Conservation (phyloP, 176 grass and related monocot species). For the Musa itinerans region DNA sequence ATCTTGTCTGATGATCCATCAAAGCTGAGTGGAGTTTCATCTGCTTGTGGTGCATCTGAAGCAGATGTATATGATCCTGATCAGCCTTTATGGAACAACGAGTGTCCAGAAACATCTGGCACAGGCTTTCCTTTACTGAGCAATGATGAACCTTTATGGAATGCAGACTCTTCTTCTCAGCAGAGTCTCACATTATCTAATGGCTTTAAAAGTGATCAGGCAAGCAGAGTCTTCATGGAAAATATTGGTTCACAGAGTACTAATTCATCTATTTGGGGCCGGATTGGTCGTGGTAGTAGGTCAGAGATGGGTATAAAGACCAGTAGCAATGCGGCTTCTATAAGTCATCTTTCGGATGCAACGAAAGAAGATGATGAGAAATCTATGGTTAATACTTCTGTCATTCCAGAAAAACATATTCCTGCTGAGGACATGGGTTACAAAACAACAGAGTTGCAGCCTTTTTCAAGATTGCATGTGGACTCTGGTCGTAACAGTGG, state of each 20-base stretch:
- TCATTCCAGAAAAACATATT: constrained; percentile 30
- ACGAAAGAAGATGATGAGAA: constrained; percentile 33
- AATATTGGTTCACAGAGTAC: constrained; percentile 32
- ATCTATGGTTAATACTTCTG: constrained; percentile 6
- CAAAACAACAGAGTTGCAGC: constrained; percentile 31
- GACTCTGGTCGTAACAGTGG: constrained; percentile 37
- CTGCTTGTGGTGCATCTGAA: constrained; percentile 41
- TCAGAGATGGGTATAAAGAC: constrained; percentile 25
- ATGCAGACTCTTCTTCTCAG: constrained; percentile 34
- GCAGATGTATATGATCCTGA: constrained; percentile 98
- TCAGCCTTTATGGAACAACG: constrained; percentile 90
- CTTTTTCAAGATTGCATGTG: constrained; percentile 28
- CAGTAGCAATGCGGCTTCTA: constrained; percentile 25
- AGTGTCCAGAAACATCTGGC: constrained; percentile 43
- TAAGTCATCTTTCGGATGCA: constrained; percentile 28
- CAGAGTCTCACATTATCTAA: constrained; percentile 14
- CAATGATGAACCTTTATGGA: constrained; percentile 36
- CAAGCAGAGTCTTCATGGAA: constrained; percentile 23
- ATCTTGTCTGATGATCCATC: constrained; percentile 44
- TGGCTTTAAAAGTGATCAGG: constrained; percentile 24
- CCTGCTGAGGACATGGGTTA: constrained; percentile 2
- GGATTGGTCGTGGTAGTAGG: constrained; percentile 48
- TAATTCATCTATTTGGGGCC: constrained; percentile 75
- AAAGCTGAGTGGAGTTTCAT: constrained; percentile 43
- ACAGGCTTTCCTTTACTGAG: constrained; percentile 31